Conservation (phyloP, 768 basidiomycete species). For the Mycena leptocephala region DNA sequence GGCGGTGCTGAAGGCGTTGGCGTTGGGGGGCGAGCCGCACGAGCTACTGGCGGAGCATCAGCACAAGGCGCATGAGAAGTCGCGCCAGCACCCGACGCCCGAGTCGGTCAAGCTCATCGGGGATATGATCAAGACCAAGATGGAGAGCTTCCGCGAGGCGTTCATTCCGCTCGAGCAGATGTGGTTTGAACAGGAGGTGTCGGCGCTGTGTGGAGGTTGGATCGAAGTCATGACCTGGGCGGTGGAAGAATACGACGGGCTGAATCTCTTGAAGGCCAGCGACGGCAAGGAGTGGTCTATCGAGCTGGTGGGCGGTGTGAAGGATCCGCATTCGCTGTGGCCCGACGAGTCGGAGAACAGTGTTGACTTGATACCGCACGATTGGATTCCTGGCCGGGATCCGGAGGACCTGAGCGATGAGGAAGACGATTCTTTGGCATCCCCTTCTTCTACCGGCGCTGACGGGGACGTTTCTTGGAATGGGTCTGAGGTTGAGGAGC, state of each 20-base stretch:
- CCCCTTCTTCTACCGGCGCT: constrained; percentile 50
- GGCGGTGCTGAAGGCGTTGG: constrained; percentile 45
- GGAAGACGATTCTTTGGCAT: constrained; percentile 38
- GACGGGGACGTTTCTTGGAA: constrained; percentile 62
- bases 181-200: constrained; percentile 66
- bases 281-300: constrained; percentile 59
- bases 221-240: constrained; percentile 69
- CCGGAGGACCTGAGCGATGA: constrained; percentile 47
- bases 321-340: constrained; percentile 48
- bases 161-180: constrained; percentile 66
- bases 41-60: constrained; percentile 62
- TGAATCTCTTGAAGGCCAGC: constrained; percentile 57
- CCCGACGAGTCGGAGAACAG: constrained; percentile 46
- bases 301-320: constrained; percentile 59
- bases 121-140: constrained; percentile 62
- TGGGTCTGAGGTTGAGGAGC: constrained; percentile 56
- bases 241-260: constrained; percentile 58
- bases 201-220: constrained; percentile 72
- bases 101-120: constrained; percentile 64
- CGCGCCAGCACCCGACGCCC: constrained; percentile 54
- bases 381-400: constrained; percentile 63
- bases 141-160: constrained; percentile 69
- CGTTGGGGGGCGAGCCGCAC: constrained; percentile 54
- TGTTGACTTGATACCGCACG: constrained; percentile 58
- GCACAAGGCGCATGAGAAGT: constrained; percentile 67